Evolutionary conservation across 2,329 filamentous ascomycete species (phyloP).

Genomic region (Diplodia mutila): DNA sequence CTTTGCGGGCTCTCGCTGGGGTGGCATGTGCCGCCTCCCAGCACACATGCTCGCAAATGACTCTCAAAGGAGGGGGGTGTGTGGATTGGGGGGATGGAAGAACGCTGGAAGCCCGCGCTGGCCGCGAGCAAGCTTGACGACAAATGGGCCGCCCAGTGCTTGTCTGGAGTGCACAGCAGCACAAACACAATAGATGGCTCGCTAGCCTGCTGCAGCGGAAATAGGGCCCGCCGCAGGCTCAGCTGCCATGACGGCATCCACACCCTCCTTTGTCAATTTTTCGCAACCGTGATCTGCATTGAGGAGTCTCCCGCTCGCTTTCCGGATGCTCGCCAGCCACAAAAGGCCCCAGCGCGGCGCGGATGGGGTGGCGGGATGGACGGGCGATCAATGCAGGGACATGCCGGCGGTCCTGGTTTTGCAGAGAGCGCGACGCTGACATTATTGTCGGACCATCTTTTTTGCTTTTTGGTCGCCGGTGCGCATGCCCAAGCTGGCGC

Average conservation of each 20-base stretch:
- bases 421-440: conserved; percentile 2
- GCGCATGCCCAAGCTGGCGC: background rate
- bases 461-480: conserved; percentile 21
- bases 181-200: background rate
- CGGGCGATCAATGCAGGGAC: conserved; percentile 27
- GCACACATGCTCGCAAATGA: conserved; percentile 15
- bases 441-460: conserved; percentile 14
- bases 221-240: conserved; percentile 8
- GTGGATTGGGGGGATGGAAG: background rate
- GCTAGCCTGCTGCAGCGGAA: conserved; percentile 3
- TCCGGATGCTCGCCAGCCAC: conserved; percentile 23
- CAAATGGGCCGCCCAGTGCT: background rate
- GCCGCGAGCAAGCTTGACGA: conserved; percentile 3
- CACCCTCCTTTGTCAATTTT: background rate
- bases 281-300: conserved; percentile 24
- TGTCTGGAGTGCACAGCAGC: background rate
- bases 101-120: conserved; percentile 4
- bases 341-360: conserved; percentile 16
- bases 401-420: conserved; percentile 20
- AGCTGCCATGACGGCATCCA: conserved; percentile 1
- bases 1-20: background rate
- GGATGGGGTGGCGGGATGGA: conserved; percentile 25
- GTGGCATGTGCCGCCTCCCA: conserved; percentile 14
- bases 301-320: conserved; percentile 14
- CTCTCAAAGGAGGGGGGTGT: background rate